Conservation (phyloP, 2,329 filamentous ascomycete genomes). For the Colletotrichum musicola region DNA sequence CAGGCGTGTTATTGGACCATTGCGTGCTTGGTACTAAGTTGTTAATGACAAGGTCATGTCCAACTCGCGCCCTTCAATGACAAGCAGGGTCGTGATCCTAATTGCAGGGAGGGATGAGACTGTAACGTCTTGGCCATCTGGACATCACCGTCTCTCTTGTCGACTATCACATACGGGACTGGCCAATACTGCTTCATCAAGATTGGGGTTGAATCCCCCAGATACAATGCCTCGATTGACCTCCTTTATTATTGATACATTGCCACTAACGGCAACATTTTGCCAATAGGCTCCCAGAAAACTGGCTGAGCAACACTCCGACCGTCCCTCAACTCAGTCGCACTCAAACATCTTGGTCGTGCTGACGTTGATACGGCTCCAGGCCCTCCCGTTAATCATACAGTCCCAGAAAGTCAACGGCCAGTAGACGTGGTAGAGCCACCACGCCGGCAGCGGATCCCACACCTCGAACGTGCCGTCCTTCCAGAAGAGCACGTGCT, state of each 20-base stretch:
- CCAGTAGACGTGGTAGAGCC: constrained; percentile 69
- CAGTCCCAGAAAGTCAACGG: constrained; percentile 62
- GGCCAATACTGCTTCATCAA: too few relatives aligned
- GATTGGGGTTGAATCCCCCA: too few relatives aligned
- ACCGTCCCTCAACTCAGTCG: constrained; percentile 7
- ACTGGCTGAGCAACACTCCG: neutral
- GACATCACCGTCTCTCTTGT: too few relatives aligned
- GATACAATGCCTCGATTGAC: too few relatives aligned
- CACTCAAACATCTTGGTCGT: constrained; percentile 58
- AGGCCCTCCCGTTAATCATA: constrained; percentile 61
- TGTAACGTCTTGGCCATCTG: too few relatives aligned
- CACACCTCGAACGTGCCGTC: constrained; percentile 65
- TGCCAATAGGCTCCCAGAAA: neutral
- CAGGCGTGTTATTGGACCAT: neutral
- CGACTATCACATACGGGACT: too few relatives aligned
- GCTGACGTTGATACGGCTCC: constrained; percentile 77
- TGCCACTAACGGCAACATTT: neutral
- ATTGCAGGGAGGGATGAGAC: neutral
- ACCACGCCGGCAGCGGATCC: constrained; percentile 70
- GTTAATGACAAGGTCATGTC: neutral
- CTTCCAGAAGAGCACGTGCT: constrained; percentile 63
- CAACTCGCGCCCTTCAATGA: neutral
- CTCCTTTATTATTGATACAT: too few relatives aligned
- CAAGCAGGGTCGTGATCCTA: neutral
- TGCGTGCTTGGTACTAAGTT: neutral